phyloP scores from a whole-genome alignment of 768 basidiomycete genomes.

The Phallus indusiatus region DNA sequence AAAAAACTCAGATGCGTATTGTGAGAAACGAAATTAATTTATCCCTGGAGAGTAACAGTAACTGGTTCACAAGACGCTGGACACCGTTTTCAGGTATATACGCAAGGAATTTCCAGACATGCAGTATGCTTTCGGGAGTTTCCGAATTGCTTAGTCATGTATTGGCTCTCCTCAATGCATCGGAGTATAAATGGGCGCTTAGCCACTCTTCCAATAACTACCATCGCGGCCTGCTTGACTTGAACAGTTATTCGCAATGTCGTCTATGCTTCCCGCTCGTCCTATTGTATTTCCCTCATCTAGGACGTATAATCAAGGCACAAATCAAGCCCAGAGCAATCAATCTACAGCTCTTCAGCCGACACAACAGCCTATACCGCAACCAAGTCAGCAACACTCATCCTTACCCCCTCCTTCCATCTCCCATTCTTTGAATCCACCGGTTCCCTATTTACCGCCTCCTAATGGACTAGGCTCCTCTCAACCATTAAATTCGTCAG shows the following conservation, averaged over 20 bases:
- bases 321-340: neutral
- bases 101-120: too few species aligned
- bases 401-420: constrained; percentile 1
- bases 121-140: too few species aligned
- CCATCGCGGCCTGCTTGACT: neutral
- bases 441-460: neutral
- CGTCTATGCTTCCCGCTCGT: constrained; percentile 5
- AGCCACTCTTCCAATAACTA: neutral
- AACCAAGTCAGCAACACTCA: neutral
- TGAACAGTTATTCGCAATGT: neutral
- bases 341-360: neutral
- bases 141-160: neutral
- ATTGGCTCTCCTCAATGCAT: neutral
- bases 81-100: too few species aligned
- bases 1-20: too few species aligned
- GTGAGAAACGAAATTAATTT: too few species aligned
- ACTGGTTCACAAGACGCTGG: too few species aligned
- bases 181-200: neutral
- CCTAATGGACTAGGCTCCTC: neutral
- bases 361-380: neutral
- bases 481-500: neutral
- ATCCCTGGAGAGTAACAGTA: too few species aligned
- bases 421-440: neutral
- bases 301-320: constrained; percentile 1
- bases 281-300: constrained; percentile 7